phyloP scores from a whole-genome alignment of 2,329 filamentous ascomycete species.

The Pyrenophora graminea region DNA sequence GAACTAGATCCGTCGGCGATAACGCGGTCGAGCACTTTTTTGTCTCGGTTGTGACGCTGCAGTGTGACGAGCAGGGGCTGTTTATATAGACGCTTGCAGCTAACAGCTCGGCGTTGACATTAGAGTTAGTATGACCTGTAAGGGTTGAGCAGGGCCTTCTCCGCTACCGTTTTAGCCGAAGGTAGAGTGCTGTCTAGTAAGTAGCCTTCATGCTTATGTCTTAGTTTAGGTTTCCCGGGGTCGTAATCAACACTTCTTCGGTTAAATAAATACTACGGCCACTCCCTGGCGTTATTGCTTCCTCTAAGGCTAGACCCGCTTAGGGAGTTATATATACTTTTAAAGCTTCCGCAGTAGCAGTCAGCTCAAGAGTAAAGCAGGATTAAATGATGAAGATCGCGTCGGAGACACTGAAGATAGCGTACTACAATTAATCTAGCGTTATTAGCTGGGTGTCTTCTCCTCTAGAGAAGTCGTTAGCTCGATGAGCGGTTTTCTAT shows the following conservation, averaged over 20 bases:
- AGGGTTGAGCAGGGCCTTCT: slow-evolving; percentile 3
- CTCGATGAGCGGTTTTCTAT: neutral
- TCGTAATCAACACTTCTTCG: slow-evolving; percentile 5
- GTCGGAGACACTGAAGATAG: neutral
- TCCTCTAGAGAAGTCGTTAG: slow-evolving; percentile 2
- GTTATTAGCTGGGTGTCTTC: neutral
- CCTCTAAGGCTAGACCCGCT: neutral
- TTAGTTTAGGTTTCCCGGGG: slow-evolving; percentile 1
- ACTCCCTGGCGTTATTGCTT: slow-evolving; percentile 8
- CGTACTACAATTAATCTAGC: slow-evolving; percentile 1
- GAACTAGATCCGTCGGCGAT: neutral
- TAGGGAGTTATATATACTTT: slow-evolving; percentile 2
- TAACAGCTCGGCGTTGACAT: neutral
- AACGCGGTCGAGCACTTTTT: neutral
- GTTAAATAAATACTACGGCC: slow-evolving; percentile 3
- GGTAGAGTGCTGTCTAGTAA: slow-evolving; percentile 4
- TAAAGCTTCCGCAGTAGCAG: slow-evolving; percentile 1
- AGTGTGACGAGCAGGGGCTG: neutral
- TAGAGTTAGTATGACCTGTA: too few relatives aligned
- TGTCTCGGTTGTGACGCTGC: slow-evolving; percentile 4
- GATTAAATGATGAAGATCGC: neutral
- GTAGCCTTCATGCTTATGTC: slow-evolving; percentile 8
- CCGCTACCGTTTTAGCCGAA: neutral
- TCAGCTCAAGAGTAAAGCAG: neutral
- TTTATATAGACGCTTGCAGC: slow-evolving; percentile 6